Conservation (phyloP, 352 stramenopile species). For the Pythium aristosporum region DNA sequence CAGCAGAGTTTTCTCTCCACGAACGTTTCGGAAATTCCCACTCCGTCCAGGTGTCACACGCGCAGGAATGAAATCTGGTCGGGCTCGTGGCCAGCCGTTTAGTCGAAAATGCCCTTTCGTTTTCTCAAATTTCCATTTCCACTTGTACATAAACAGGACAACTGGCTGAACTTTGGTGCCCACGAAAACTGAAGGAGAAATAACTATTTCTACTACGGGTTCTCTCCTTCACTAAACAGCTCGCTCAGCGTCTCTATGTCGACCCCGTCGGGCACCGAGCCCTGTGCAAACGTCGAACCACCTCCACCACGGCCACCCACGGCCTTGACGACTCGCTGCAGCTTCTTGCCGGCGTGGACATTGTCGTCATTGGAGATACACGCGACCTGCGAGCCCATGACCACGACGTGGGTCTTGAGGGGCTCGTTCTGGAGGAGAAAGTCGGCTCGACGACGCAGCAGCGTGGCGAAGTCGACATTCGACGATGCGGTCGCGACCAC, state of each 20-base stretch:
- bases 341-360: constrained; percentile 50
- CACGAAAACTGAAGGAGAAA: not conserved
- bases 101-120: not conserved
- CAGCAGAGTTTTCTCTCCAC: no score
- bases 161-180: not conserved
- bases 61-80: no score
- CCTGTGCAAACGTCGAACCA: constrained; percentile 63
- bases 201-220: constrained; percentile 6
- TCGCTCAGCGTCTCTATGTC: constrained; percentile 3
- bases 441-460: constrained; percentile 65
- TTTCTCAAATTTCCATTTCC: constrained; percentile 1
- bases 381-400: constrained; percentile 49
- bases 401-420: constrained; percentile 43
- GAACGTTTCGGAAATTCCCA: no score
- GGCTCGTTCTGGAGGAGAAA: constrained; percentile 39
- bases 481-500: constrained; percentile 28
- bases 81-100: not conserved
- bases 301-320: constrained; percentile 58
- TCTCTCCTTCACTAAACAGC: not conserved
- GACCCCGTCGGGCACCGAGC: constrained; percentile 30
- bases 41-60: not conserved
- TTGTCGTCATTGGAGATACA: constrained; percentile 31
- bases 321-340: constrained; percentile 52
- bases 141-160: constrained; percentile 3
- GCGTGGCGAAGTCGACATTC: constrained; percentile 40